Percentiles rank a stretch among this genome's conserved stretches.
Evolutionary conservation across 1,284 basidiomycete species (phyloP).

Genomic region (Ceratobasidium sp.): DNA sequence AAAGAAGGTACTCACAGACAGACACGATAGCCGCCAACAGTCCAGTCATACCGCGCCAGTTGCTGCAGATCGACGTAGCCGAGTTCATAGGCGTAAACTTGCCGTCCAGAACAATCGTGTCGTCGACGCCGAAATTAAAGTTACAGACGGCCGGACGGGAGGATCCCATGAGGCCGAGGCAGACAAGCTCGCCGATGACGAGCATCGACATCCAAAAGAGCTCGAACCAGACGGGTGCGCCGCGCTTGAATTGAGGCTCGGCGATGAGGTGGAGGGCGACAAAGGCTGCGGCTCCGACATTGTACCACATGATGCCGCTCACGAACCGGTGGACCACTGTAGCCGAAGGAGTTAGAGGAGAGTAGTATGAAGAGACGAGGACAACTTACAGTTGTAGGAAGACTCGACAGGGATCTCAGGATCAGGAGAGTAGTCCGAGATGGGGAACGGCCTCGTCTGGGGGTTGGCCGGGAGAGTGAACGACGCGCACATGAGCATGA

Average conservation of each 20-base stretch:
- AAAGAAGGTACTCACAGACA: constrained; percentile 32
- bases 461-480: constrained; percentile 29
- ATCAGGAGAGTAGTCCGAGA: constrained; percentile 15
- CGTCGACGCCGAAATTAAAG: constrained; percentile 33
- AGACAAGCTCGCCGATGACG: constrained; percentile 42
- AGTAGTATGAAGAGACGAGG: too few relatives aligned
- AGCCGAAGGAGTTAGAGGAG: not conserved
- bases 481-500: constrained; percentile 23
- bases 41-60: constrained; percentile 46
- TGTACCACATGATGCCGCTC: constrained; percentile 35
- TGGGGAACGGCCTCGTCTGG: constrained; percentile 24
- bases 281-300: constrained; percentile 51
- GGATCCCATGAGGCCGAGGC: constrained; percentile 42
- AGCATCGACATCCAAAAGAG: constrained; percentile 44
- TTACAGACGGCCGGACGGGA: constrained; percentile 38
- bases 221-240: constrained; percentile 49
- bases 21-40: constrained; percentile 40
- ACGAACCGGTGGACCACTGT: not conserved
- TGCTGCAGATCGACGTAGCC: constrained; percentile 46
- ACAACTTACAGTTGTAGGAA: constrained; percentile 20
- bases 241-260: constrained; percentile 52
- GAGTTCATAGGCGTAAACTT: constrained; percentile 24
- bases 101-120: not conserved
- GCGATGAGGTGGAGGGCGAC: constrained; percentile 55
- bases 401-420: not conserved